Conservation (phyloP, 2,329 filamentous ascomycete genomes). For the Sclerotinia minor region DNA sequence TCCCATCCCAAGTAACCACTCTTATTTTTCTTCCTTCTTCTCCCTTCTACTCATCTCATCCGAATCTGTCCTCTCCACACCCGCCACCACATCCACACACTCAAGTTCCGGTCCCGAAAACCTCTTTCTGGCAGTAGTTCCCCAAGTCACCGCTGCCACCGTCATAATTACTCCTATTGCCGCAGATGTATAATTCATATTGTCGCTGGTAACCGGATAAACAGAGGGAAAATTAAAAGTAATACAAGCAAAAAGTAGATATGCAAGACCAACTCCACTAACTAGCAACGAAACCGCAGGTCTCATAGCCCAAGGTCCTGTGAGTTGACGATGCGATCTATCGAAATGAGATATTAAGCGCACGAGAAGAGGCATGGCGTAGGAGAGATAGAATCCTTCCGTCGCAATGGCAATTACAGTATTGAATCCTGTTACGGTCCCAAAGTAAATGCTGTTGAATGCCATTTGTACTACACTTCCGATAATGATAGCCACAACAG, state of each 20-base stretch:
- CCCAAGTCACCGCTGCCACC: constrained; percentile 52
- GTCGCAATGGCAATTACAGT: constrained; percentile 59
- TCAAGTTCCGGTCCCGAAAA: constrained; percentile 50
- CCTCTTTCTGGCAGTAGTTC: constrained; percentile 50
- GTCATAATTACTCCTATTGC: constrained; percentile 56
- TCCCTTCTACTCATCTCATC: constrained; percentile 23
- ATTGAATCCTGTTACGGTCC: constrained; percentile 55
- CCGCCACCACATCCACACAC: constrained; percentile 27
- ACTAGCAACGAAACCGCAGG: constrained; percentile 42
- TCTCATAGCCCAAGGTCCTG: constrained; percentile 47
- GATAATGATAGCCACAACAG: constrained; percentile 51
- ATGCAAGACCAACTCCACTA: constrained; percentile 53
- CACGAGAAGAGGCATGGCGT: constrained; percentile 55
- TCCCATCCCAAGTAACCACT: constrained; percentile 3
- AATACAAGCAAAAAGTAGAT: constrained; percentile 54
- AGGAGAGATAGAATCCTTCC: constrained; percentile 59
- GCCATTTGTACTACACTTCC: constrained; percentile 52
- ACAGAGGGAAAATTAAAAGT: constrained; percentile 57
- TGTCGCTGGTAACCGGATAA: constrained; percentile 52
- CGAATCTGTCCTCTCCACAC: constrained; percentile 26
- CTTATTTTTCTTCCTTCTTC: constrained; percentile 17
- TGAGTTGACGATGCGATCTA: constrained; percentile 44
- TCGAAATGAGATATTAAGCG: constrained; percentile 51
- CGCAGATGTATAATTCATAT: constrained; percentile 60
- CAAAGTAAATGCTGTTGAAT: constrained; percentile 56